These are phyloP conservation scores for Globisporangium viniferum DNA, from an alignment of 352 stramenopile genomes.

Conservation along the genomic window DNA sequence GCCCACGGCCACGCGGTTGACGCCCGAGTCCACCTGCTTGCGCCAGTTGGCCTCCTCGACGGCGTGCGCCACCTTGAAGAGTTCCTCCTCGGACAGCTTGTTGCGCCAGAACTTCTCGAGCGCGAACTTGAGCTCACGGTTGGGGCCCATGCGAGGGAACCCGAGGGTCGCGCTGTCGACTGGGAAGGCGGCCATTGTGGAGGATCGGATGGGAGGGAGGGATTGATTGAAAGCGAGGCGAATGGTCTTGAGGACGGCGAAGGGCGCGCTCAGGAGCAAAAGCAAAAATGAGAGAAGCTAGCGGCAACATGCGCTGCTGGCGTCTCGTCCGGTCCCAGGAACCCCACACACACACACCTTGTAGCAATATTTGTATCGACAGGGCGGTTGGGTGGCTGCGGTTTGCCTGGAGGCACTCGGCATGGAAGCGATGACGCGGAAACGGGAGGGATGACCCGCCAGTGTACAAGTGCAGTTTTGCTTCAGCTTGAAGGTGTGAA, in stretches of 20 bases:
- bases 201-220: not conserved
- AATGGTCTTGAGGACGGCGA: slow-evolving; percentile 29
- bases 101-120: slow-evolving; percentile 92
- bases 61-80: slow-evolving; percentile 63
- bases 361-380: not conserved
- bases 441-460: not conserved
- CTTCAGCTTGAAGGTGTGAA: not conserved
- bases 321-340: not conserved
- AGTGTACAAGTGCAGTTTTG: not conserved
- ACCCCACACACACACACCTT: not conserved
- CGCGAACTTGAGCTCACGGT: slow-evolving; percentile 93
- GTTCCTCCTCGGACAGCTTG: slow-evolving; percentile 76
- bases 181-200: slow-evolving; percentile 35
- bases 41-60: slow-evolving; percentile 87
- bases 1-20: slow-evolving; percentile 79
- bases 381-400: slow-evolving; percentile 5
- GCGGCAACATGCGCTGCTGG: too few relatives aligned
- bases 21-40: slow-evolving; percentile 73
- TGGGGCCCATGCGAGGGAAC: slow-evolving; percentile 91
- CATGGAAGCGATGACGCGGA: not conserved
- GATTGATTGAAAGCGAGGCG: slow-evolving; percentile 16
- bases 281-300: slow-evolving; percentile 43
- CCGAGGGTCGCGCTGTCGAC: slow-evolving; percentile 83
- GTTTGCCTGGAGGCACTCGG: not conserved
- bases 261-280: slow-evolving; percentile 42